Evolutionary conservation across 2,329 filamentous ascomycete genomes (phyloP).

Genomic region (Paecilomyces fulvus): DNA sequence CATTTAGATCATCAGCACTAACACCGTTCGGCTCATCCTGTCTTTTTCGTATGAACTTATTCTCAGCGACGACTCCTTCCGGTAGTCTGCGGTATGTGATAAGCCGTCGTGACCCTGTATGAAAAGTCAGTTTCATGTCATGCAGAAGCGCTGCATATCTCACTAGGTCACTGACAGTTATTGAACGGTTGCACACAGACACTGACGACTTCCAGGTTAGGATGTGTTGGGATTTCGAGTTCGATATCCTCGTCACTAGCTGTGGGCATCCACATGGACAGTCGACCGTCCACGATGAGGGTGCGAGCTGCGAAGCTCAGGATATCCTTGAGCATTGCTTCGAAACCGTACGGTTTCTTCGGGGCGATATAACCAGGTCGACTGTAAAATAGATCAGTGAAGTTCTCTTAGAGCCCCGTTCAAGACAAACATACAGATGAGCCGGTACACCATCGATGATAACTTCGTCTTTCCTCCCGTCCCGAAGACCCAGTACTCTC

Average conservation of each 20-base stretch:
- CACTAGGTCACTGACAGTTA: constrained; percentile 55
- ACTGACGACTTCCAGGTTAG: constrained; percentile 61
- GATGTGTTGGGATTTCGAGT: constrained; percentile 68
- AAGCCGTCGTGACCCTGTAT: constrained; percentile 71
- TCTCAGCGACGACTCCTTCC: constrained; percentile 40
- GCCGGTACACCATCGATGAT: constrained; percentile 61
- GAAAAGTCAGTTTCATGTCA: background rate
- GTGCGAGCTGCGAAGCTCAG: constrained; percentile 69
- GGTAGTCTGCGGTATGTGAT: constrained; percentile 73
- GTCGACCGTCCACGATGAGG: constrained; percentile 66
- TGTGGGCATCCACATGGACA: constrained; percentile 97
- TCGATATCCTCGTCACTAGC: constrained; percentile 71
- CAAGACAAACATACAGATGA: constrained; percentile 51
- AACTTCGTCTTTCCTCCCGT: constrained; percentile 48
- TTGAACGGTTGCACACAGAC: constrained; percentile 83
- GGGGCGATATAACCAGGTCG: constrained; percentile 68
- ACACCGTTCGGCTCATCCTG: constrained; percentile 28
- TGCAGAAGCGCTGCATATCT: background rate
- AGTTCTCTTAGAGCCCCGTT: background rate
- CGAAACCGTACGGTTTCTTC: constrained; percentile 86
- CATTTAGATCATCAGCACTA: constrained; percentile 59
- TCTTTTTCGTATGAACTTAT: constrained; percentile 24
- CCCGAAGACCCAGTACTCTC: constrained; percentile 71
- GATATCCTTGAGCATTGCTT: constrained; percentile 83
- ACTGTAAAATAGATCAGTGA: constrained; percentile 23